Evolutionary conservation across 305 asterid genomes (phyloP).

Genomic region (Fraxinus paxiana): DNA sequence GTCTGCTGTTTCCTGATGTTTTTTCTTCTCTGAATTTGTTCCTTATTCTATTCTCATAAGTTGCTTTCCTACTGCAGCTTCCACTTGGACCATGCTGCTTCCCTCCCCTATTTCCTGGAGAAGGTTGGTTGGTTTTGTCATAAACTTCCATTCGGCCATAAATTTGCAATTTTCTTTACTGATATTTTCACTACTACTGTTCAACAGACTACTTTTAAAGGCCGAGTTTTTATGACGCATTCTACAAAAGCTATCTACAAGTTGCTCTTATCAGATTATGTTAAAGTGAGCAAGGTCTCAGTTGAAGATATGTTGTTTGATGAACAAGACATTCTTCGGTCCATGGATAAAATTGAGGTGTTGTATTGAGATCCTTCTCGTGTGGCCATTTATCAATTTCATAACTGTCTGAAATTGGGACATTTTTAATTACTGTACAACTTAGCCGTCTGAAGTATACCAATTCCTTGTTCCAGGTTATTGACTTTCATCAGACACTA

Average conservation of each 20-base stretch:
- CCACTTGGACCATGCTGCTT: conserved; percentile 99
- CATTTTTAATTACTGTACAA: neutral
- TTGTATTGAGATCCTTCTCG: neutral
- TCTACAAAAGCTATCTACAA: conserved; percentile 95
- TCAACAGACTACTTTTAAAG: conserved; percentile 77
- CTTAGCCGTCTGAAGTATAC: conserved; percentile 2
- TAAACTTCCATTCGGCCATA: conserved; percentile 22
- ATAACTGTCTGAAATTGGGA: neutral
- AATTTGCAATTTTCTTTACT: conserved; percentile 8
- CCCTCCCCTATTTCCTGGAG: conserved; percentile 93
- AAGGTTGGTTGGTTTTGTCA: conserved; percentile 50
- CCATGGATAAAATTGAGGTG: conserved; percentile 95
- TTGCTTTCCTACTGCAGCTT: conserved; percentile 50
- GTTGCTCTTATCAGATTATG: conserved; percentile 83
- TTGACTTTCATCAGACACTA: conserved; percentile 92
- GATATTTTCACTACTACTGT: conserved; percentile 17
- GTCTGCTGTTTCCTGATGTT: conserved; percentile 11
- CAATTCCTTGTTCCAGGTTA: conserved; percentile 53
- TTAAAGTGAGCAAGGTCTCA: conserved; percentile 97
- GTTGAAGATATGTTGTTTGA: conserved; percentile 91
- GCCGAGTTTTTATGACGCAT: conserved; percentile 94
- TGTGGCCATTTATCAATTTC: conserved; percentile 24
- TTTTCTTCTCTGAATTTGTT: conserved; percentile 2
- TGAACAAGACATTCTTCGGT: conserved; percentile 69
- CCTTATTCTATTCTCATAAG: conserved; percentile 14